These are phyloP conservation scores for Drechslera avenae DNA, from an alignment of 2,329 filamentous ascomycete genomes.

Conservation along the genomic window DNA sequence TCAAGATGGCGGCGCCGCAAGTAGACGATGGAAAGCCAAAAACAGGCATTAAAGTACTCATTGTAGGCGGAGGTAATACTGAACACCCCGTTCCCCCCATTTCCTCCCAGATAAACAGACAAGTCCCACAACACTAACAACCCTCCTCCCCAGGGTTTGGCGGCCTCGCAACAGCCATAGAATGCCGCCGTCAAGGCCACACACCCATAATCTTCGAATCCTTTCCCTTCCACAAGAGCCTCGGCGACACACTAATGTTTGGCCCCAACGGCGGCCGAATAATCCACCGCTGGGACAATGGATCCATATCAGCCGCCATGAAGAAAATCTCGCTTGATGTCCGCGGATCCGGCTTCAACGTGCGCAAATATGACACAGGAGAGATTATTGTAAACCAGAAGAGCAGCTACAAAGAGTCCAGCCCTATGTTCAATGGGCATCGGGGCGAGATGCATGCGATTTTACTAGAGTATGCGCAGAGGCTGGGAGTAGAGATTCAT, in stretches of 20 bases:
- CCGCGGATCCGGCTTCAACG: slow-evolving; percentile 61
- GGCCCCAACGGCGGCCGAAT: slow-evolving; percentile 65
- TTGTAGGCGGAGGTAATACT: slow-evolving; percentile 52
- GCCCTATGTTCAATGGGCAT: slow-evolving; percentile 61
- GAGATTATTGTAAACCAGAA: slow-evolving; percentile 64
- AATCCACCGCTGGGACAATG: slow-evolving; percentile 62
- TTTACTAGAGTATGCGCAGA: slow-evolving; percentile 61
- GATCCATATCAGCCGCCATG: slow-evolving; percentile 55
- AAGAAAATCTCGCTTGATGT: slow-evolving; percentile 59
- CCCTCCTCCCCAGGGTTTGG: slow-evolving; percentile 57
- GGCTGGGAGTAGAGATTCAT: slow-evolving; percentile 61
- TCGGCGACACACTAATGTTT: slow-evolving; percentile 68
- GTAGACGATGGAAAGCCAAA: slow-evolving; percentile 18
- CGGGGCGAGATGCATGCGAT: slow-evolving; percentile 64
- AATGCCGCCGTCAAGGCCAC: slow-evolving; percentile 67
- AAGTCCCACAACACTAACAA: background rate
- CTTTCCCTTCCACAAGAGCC: slow-evolving; percentile 60
- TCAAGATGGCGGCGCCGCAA: no score
- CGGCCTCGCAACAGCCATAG: slow-evolving; percentile 65
- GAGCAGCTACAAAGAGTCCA: slow-evolving; percentile 56
- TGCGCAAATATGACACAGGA: slow-evolving; percentile 64
- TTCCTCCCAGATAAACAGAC: no score
- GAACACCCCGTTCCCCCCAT: slow-evolving; percentile 4
- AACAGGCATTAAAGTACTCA: slow-evolving; percentile 60
- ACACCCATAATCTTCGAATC: slow-evolving; percentile 64